Conservation (phyloP, 352 stramenopile genomes). For the Phytophthora lateralis region DNA sequence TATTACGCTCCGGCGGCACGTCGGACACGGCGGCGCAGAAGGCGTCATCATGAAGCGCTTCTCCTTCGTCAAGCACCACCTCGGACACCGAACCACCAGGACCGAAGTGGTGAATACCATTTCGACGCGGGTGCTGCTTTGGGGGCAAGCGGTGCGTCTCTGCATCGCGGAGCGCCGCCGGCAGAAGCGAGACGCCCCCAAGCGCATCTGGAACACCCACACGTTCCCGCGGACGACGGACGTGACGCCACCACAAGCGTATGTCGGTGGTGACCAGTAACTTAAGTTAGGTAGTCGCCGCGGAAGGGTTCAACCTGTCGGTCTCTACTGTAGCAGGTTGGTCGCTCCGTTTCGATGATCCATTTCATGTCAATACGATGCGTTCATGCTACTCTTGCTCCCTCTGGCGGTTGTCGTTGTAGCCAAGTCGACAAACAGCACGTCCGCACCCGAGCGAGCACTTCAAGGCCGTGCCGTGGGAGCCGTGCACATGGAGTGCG, state of each 20-base stretch:
- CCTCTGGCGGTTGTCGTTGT: background rate
- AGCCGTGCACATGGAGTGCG: conserved; percentile 5
- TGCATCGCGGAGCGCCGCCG: conserved; percentile 50
- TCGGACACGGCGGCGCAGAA: conserved; percentile 39
- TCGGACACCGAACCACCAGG: conserved; percentile 42
- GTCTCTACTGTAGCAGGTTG: conserved; percentile 2
- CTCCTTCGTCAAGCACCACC: conserved; percentile 71
- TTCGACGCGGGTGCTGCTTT: conserved; percentile 69
- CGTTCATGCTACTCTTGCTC: background rate
- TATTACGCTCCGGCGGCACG: conserved; percentile 49
- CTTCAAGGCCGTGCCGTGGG: conserved; percentile 5
- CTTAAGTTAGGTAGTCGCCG: conserved; percentile 22
- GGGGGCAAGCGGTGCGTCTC: conserved; percentile 61
- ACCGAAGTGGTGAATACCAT: conserved; percentile 64
- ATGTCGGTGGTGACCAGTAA: conserved; percentile 24
- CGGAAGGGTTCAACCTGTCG: conserved; percentile 15
- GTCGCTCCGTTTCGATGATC: conserved; percentile 11
- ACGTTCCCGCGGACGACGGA: conserved; percentile 32
- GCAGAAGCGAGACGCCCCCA: conserved; percentile 35
- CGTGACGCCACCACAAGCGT: conserved; percentile 21
- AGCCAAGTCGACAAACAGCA: conserved; percentile 2
- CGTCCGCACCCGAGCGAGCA: conserved; percentile 3
- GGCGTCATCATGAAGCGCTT: conserved; percentile 70
- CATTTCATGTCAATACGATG: conserved; percentile 9
- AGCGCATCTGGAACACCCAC: conserved; percentile 48